phyloP scores from a whole-genome alignment of 1,284 basidiomycete species.

The Sphagnurus paluster region DNA sequence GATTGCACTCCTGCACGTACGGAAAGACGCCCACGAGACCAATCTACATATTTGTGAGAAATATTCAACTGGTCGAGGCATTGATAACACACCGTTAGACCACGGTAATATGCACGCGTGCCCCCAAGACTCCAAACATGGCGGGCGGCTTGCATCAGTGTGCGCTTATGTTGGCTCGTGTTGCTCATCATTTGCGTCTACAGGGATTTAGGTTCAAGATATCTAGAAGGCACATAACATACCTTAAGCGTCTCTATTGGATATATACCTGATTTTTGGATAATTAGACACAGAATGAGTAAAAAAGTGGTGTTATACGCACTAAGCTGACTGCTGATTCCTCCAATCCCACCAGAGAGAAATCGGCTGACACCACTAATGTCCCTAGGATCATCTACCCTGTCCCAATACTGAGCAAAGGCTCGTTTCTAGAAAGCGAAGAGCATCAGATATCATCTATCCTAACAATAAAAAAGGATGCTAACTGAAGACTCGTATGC shows the following conservation, averaged over 20 bases:
- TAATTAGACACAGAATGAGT: conserved; percentile 20
- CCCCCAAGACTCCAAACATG: conserved; percentile 83
- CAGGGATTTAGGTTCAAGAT: conserved; percentile 10
- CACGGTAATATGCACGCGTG: conserved; percentile 86
- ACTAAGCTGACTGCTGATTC: conserved; percentile 92
- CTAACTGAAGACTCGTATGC: conserved; percentile 89
- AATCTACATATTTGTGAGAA: conserved; percentile 51
- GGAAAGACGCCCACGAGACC: conserved; percentile 90
- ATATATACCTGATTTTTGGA: conserved; percentile 66
- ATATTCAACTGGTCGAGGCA: conserved; percentile 1
- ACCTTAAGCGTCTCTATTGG: conserved; percentile 89
- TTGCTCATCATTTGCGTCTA: conserved; percentile 95
- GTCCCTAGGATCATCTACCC: conserved; percentile 86
- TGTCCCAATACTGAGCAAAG: conserved; percentile 91
- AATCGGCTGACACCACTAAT: conserved; percentile 94
- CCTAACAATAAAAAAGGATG: conserved; percentile 12
- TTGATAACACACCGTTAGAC: conserved; percentile 69
- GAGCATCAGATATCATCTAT: conserved; percentile 2
- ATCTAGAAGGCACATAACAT: conserved; percentile 8
- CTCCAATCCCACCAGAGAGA: conserved; percentile 93
- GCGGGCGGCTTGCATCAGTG: conserved; percentile 61
- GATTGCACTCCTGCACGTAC: conserved; percentile 41
- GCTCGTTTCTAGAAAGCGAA: conserved; percentile 72
- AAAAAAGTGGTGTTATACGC: conserved; percentile 28
- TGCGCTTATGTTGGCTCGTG: conserved; percentile 60